These are phyloP conservation scores for Pythium rishiriense DNA, from an alignment of 352 stramenopile genomes.

Conservation along the genomic window DNA sequence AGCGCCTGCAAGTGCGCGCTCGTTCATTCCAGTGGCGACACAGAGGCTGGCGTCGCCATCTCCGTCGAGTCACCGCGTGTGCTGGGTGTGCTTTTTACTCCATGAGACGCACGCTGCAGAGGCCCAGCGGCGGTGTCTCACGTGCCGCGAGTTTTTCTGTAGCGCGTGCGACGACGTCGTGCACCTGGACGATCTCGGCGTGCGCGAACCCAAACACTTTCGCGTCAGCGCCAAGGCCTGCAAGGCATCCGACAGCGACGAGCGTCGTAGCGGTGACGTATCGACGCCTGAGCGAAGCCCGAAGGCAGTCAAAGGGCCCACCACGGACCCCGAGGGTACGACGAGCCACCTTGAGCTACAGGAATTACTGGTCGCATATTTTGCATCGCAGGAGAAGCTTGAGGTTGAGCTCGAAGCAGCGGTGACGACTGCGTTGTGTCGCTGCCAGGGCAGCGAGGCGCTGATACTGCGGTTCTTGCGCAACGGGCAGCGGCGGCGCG, in stretches of 20 bases:
- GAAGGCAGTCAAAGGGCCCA: background rate
- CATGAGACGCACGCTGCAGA: background rate
- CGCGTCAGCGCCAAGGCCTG: conserved; percentile 33
- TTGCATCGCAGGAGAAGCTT: background rate
- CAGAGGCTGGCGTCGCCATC: background rate
- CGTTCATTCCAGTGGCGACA: background rate
- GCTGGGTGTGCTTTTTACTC: conserved; percentile 19
- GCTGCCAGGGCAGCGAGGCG: conserved; percentile 1
- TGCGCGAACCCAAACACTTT: conserved; percentile 49
- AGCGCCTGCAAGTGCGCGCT: no score
- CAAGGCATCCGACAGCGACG: background rate
- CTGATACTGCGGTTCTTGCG: conserved; percentile 35
- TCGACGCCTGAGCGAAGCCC: background rate
- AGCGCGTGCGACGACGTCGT: conserved; percentile 43
- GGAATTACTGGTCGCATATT: background rate
- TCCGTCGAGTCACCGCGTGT: background rate
- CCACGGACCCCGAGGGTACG: background rate
- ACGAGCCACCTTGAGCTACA: background rate
- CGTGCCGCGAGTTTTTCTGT: conserved; percentile 49
- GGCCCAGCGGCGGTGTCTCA: conserved; percentile 42
- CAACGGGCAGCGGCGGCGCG: conserved; percentile 23
- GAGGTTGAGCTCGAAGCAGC: background rate
- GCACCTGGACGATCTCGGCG: conserved; percentile 65
- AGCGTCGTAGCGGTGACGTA: background rate
- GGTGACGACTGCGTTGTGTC: background rate